phyloP scores from a whole-genome alignment of 2,329 filamentous ascomycete species.

The Alternaria angustiovoidea region DNA sequence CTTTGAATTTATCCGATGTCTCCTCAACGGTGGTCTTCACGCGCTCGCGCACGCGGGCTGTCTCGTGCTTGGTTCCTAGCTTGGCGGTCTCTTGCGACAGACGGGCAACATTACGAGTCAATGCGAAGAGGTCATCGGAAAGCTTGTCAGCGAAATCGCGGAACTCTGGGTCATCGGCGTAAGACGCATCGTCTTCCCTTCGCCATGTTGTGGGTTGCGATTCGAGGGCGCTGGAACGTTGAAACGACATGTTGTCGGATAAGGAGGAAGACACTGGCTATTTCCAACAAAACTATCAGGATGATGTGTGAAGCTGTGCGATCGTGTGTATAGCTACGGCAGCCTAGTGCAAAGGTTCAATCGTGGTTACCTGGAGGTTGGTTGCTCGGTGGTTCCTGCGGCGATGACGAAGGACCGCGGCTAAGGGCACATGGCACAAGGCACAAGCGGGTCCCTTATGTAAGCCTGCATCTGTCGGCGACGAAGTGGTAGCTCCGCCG shows the following conservation, averaged over 20 bases:
- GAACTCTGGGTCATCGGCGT: constrained; percentile 93
- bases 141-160: constrained; percentile 80
- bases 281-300: too few species aligned
- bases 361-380: constrained; percentile 39
- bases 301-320: constrained; percentile 8
- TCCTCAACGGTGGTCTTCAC: constrained; percentile 89
- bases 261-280: background rate
- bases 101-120: constrained; percentile 87
- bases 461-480: constrained; percentile 25
- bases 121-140: constrained; percentile 86
- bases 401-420: constrained; percentile 36
- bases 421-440: constrained; percentile 29
- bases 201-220: constrained; percentile 75
- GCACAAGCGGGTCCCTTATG: constrained; percentile 24
- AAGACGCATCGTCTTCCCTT: constrained; percentile 74
- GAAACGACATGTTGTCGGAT: constrained; percentile 78
- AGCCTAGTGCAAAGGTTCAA: constrained; percentile 20
- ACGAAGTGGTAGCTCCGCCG: constrained; percentile 23
- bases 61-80: constrained; percentile 89
- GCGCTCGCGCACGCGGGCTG: constrained; percentile 86
- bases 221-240: constrained; percentile 84
- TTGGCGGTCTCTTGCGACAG: constrained; percentile 84
- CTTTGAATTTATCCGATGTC: constrained; percentile 85
- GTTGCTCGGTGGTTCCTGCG: constrained; percentile 28
- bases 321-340: constrained; percentile 7